Percentiles rank a stretch among this genome's conserved stretches.
phyloP scores from a whole-genome alignment of 495 filamentous ascomycete species.

The Physcia stellaris region DNA sequence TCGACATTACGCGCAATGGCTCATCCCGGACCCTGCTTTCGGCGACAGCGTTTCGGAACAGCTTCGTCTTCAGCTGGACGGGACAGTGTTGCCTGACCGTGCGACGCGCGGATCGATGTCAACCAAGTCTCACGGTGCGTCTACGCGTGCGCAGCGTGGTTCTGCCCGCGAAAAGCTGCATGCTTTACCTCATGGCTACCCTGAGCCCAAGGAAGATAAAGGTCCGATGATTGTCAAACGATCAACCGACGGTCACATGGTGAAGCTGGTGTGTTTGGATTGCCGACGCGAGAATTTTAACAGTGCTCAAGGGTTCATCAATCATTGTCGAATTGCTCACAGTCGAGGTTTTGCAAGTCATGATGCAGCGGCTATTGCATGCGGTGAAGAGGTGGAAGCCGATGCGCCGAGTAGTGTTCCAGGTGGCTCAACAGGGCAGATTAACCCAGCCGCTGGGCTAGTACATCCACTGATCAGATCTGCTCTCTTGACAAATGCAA shows the following conservation, averaged over 20 bases:
- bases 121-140: conserved; percentile 39
- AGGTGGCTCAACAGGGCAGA: conserved; percentile 26
- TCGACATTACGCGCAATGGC: conserved; percentile 86
- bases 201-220: conserved; percentile 50
- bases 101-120: conserved; percentile 59
- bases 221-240: conserved; percentile 48
- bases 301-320: conserved; percentile 94
- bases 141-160: conserved; percentile 48
- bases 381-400: conserved; percentile 66
- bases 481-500: conserved; percentile 36
- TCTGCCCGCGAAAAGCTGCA: conserved; percentile 48
- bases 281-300: conserved; percentile 83
- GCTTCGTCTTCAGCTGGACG: conserved; percentile 18
- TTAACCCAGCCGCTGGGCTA: conserved; percentile 34
- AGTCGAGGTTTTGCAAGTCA: conserved; percentile 83
- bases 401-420: conserved; percentile 44
- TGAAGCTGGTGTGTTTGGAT: conserved; percentile 79
- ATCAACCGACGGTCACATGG: conserved; percentile 43
- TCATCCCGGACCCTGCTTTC: conserved; percentile 78
- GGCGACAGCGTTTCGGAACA: conserved; percentile 35
- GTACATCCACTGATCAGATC: conserved; percentile 59
- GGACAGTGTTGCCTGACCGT: conserved; percentile 42
- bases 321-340: conserved; percentile 94
- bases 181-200: conserved; percentile 58
- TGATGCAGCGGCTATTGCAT: conserved; percentile 82